Evolutionary conservation across 768 basidiomycete species (phyloP), one percentile per base, ranked within the genome.

Genomic region (Boletus tylopilopsis): DNA sequence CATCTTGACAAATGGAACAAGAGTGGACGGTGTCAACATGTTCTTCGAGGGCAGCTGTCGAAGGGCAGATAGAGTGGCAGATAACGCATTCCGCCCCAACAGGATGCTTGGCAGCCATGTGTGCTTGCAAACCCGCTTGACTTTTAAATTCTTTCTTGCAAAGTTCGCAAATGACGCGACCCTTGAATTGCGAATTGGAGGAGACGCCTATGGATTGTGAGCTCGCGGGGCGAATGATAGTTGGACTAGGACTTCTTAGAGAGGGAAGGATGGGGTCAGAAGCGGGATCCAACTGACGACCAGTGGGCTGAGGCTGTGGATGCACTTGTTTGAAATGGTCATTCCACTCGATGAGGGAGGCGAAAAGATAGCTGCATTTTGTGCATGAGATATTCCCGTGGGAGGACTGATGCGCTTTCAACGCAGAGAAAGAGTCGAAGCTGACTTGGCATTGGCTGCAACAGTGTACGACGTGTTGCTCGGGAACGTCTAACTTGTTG

Each of bases 311-410:
- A 41, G 44, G 4, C 7, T 34, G 50, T 23, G 49, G 48, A 21
- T 67, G 64, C 23, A 39, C 51, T 37, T 40, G 40, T 36, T 60
- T 62, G 48, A 64, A 64, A 36, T 65, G 64, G 24, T 45, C 16
- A 27, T 66, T 66, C 64, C 64, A 66, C 33, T 65, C 64, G 13
- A 58, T 0, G 24, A 65, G 59, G 22, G 64, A 60, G 36, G 57
- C 42, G 16, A 34, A 65, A 4, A 50, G 11, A 40, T 50, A n/a
- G 36, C 18, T 39, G 49, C 64, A 65, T 37, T 62, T 64, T 9
- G 62, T 64, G 42, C 64, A 65, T 15, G 62, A 3, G 40, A 66
- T 45, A 42, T 46, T 52, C 30, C 37, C 51, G 27, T 62, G 63
- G 30, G 58, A 45, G 10, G 56, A 40, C 27, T 46, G 51, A 30